Evolutionary conservation across 441 rosid genomes (phyloP).

Genomic region (Pelargonium citronellum): DNA sequence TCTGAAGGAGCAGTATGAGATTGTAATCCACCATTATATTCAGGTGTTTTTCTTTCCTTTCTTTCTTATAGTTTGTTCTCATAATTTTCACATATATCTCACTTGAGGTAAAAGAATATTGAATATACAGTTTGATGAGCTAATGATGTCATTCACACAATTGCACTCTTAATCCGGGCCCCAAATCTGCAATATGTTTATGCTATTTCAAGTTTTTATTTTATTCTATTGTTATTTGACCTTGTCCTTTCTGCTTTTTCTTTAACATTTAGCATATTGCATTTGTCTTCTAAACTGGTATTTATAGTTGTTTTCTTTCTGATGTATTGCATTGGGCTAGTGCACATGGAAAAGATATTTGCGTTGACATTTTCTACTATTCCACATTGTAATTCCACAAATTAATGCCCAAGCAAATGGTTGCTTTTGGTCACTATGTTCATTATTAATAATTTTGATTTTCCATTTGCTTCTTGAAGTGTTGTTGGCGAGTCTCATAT

Average conservation of each 20-base stretch:
- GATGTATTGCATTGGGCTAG: neutral
- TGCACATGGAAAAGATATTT: neutral
- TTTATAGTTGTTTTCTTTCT: neutral
- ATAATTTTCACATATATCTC: conserved; percentile 2
- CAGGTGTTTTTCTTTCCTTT: conserved; percentile 47
- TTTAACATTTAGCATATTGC: neutral
- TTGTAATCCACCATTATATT: conserved; percentile 83
- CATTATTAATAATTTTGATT: neutral
- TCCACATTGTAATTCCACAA: neutral
- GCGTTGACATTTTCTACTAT: neutral
- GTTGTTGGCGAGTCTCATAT: neutral
- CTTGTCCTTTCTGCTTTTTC: conserved; percentile 6
- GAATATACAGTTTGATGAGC: neutral
- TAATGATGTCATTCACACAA: neutral
- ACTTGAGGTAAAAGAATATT: neutral
- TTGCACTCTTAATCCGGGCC: neutral
- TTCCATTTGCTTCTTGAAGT: neutral
- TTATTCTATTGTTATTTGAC: conserved; percentile 3
- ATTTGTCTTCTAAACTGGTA: neutral
- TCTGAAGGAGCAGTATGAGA: conserved; percentile 89
- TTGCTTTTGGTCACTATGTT: neutral
- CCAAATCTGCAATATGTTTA: neutral
- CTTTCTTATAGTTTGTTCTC: neutral
- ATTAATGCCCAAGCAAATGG: neutral
- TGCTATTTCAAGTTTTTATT: conserved; percentile 7